Evolutionary conservation across 768 basidiomycete genomes (phyloP), one percentile per base, ranked within the genome.

Genomic region (Russula brevipes): DNA sequence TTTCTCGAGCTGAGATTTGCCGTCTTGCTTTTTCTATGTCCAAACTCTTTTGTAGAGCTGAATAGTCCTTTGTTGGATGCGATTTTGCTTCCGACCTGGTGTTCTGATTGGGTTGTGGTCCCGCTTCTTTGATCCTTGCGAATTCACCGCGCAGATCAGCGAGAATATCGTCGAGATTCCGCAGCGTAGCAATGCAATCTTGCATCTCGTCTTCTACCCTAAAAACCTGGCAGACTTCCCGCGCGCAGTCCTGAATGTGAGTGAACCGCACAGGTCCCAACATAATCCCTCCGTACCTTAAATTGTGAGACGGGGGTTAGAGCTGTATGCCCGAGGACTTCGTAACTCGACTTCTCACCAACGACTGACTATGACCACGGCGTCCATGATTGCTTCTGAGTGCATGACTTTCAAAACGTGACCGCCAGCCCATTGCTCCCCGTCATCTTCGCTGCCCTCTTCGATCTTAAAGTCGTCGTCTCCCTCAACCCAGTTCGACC

Each of bases 221-320:
- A 78, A 88, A 91, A 39, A 75, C 75, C 16, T 80, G 81, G 71
- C 89, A 91, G 14, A 88, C 90, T 71, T 94, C 89, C 16, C 79
- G 71, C 5, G 89, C 76, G 70, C 90, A 91, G 2, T 80, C 83
- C 72, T 90, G 86, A 68, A 93, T 87, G 69, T 94, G 91, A 3
- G 80, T 72, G 72, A 93, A 94, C 39, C 91, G 62, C 17, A 77
- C 80, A 5, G 90, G 87, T 2, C 91, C 91, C 4, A 94, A 77
- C 76, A 91, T 75, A 7, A 80, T 84, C n/a, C 91, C 91, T 0
- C 90, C 91, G 68, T 85, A 91, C 88, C 89, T 91, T 66, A 5
- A 46, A 30, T 36, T 24, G 24, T 24, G 5, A 8, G 7, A 6
- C 1, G 49, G 6, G 17, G 14, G 7, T 53, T 11, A 63, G 31